Evolutionary conservation across 345 rosid genomes (phyloP), one percentile per base, ranked within the genome.

Genomic region (Abelmoschus esculentus): DNA sequence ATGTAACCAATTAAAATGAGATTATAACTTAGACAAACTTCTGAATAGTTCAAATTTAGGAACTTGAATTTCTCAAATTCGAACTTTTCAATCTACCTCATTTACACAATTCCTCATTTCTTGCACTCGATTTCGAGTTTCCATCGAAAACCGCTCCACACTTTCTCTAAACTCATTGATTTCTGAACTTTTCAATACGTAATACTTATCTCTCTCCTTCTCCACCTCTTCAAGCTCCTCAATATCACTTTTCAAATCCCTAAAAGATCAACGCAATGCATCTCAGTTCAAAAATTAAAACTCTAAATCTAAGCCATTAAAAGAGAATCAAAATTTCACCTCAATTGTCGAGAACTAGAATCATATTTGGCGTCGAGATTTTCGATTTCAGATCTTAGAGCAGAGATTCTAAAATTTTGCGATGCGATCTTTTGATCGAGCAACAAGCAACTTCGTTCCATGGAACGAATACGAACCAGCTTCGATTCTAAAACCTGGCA

Each of bases 391-490:
- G 93, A 86, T 60, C 76, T 81, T 57, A 89, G 85, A 40, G 76
- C 10, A 1, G 85, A 80, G 71, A 89, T 87, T 69, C 77, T 87
- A 71, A 85, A 80, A 67, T 81, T 84, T 57, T 81, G 90, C 5
- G 70, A 70, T 13, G 88, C 85, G 53, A 87, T 79, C 49, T 84
- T 79, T 19, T 80, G 91, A 8, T 85, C 83, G 8, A 86, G 86
- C 59, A 73, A 58, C 82, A 85, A 80, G 68, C 91, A 89, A 62
- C 84, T 80, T 55, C 74, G 88, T 75, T 91, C 87, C 72, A 52
- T 75, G 49, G 78, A 82, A 63, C 74, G 75, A 50, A 86, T 66
- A 70, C 61, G 71, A 4, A 68, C 76, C 10, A 79, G 76, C 81
- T 87, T 89, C 14, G 83, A 72, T 3, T 77, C 82, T 67, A 91